Evolutionary conservation across 2,329 filamentous ascomycete species (phyloP), one percentile per base, ranked within the genome.

Genomic region (Colletotrichum trifolii): DNA sequence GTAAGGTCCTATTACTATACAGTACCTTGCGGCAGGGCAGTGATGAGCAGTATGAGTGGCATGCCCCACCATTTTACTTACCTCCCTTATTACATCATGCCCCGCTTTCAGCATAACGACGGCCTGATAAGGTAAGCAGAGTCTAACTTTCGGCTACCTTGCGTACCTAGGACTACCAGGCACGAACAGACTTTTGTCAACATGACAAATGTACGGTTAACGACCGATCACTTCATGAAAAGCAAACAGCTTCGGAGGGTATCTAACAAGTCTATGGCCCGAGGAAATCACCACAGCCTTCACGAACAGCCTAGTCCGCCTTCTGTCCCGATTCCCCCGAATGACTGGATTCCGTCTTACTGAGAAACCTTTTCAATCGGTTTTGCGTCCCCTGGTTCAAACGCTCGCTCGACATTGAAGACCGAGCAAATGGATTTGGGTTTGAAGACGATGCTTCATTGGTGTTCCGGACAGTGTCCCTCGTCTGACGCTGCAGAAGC

Each of bases 81-180:
- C 63, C 63, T 66, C 63, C 47, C 58, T 66, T 63, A 54, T 66
- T 66, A 66, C 63, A 66, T 66, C 63, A 66, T 66, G 53, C 63
- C 58, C 47, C 63, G 58, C 63, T 63, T 66, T 4, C 33, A 57
- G 63, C 63, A 63, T 57, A 49, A 15, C 45, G 40, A 45, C 54
- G 39, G 45, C 38, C 11, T 42, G 63, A 66, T 63, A 66, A 66
- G 63, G 54, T 63, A 56, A 62, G 62, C 17, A 17, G 17, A 17
- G 17, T 17, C 17, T 17, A 17, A 17, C 2, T 17, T 17, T 17
- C 17, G 17, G 17, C 17, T 17, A 17, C 17, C 17, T 17, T 17
- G 17, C 17, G 17, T 17, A 17, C 17, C 17, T 17, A 17, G 25
- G 25, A 25, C 25, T 25, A 25, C 3, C 25, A 25, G 25, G 25